Percentiles rank a stretch among this genome's conserved stretches.
Evolutionary conservation across 2,329 filamentous ascomycete species (phyloP).

Genomic region (Talaromyces rugulosus): DNA sequence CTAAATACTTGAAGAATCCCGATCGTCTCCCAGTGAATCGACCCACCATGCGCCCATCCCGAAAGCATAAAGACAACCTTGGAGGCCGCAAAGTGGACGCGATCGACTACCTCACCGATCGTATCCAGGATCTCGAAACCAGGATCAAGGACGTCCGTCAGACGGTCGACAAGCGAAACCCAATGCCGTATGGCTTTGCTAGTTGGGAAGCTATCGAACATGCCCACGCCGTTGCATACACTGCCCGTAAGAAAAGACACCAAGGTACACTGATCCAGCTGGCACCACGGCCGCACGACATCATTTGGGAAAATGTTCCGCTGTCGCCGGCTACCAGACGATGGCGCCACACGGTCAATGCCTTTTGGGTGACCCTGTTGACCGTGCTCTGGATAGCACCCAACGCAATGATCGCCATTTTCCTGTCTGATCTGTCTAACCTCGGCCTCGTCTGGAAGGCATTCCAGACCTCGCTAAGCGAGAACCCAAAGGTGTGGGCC

Average conservation of each 20-base stretch:
- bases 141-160: conserved; percentile 80
- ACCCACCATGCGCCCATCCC: conserved; percentile 74
- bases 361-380: conserved; percentile 74
- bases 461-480: conserved; percentile 63
- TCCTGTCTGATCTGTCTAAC: conserved; percentile 80
- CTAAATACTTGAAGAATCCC: conserved; percentile 88
- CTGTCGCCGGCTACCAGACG: conserved; percentile 64
- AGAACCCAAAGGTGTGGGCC: conserved; percentile 68
- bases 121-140: conserved; percentile 76
- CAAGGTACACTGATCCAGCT: conserved; percentile 71
- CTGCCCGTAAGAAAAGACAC: conserved; percentile 73
- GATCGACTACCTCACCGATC: conserved; percentile 84
- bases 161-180: conserved; percentile 79
- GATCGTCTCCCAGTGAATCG: conserved; percentile 70
- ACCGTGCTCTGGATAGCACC: conserved; percentile 85
- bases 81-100: conserved; percentile 77
- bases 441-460: conserved; percentile 72
- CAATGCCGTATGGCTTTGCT: conserved; percentile 89
- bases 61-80: conserved; percentile 68
- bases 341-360: conserved; percentile 73
- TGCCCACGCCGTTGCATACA: conserved; percentile 82
- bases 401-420: conserved; percentile 92
- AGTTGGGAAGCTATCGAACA: conserved; percentile 86
- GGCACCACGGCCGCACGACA: conserved; percentile 81
- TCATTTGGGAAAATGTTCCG: conserved; percentile 93